Percentiles rank a stretch among this genome's conserved stretches.
Evolutionary conservation across 495 filamentous ascomycete genomes (phyloP).

Genomic region (Xylaria cubensis): DNA sequence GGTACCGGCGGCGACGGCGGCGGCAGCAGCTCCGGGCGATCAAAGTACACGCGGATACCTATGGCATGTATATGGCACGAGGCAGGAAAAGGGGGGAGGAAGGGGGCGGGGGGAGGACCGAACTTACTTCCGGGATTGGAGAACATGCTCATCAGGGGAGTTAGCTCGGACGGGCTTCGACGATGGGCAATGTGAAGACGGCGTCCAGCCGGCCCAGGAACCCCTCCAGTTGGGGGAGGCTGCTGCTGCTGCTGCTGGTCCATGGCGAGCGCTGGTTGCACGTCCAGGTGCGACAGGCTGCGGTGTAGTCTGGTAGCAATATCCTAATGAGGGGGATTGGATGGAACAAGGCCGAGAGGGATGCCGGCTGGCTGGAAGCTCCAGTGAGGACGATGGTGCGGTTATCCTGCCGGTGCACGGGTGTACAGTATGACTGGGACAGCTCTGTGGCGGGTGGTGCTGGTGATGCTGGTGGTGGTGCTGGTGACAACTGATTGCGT

Average conservation of each 20-base stretch:
- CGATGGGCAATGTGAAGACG: slow-evolving; percentile 97
- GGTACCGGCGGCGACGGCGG: slow-evolving; percentile 9
- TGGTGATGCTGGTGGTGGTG: background rate
- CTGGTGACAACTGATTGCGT: slow-evolving; percentile 39
- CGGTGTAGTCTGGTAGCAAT: slow-evolving; percentile 20
- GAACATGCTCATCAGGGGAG: slow-evolving; percentile 96
- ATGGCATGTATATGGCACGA: background rate
- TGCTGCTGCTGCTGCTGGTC: slow-evolving; percentile 80
- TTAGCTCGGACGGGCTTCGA: slow-evolving; percentile 96
- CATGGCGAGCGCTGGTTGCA: slow-evolving; percentile 64
- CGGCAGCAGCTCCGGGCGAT: slow-evolving; percentile 8
- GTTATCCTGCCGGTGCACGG: slow-evolving; percentile 27
- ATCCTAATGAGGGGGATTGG: slow-evolving; percentile 29
- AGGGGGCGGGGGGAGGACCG: background rate
- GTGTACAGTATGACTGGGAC: slow-evolving; percentile 31
- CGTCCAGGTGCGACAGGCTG: slow-evolving; percentile 55
- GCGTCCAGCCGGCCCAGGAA: slow-evolving; percentile 83
- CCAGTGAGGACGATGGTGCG: slow-evolving; percentile 27
- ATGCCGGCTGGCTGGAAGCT: slow-evolving; percentile 31
- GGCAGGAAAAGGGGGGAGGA: slow-evolving; percentile 5
- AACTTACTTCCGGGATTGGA: slow-evolving; percentile 60
- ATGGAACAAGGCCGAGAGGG: slow-evolving; percentile 32
- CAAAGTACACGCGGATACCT: slow-evolving; percentile 23
- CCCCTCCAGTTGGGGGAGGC: slow-evolving; percentile 64
- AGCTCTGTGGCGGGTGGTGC: slow-evolving; percentile 19